Percentiles rank a stretch among this genome's conserved stretches.
These are phyloP conservation scores for Nothophoma quercina DNA, from an alignment of 2,329 filamentous ascomycete genomes.

Conservation along the genomic window DNA sequence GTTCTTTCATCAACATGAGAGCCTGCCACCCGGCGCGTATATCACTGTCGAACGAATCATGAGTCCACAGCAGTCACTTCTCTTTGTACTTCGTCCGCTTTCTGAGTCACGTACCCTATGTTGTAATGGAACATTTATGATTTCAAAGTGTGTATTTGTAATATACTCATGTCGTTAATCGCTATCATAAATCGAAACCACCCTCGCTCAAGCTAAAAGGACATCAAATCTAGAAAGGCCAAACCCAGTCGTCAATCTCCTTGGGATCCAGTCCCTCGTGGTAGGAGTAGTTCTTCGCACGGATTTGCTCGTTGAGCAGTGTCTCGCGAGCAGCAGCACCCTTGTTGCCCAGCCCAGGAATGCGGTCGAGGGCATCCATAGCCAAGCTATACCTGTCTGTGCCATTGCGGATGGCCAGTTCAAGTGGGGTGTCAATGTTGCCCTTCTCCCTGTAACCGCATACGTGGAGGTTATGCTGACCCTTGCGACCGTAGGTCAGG, in stretches of 20 bases:
- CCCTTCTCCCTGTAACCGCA: constrained; percentile 83
- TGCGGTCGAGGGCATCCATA: constrained; percentile 76
- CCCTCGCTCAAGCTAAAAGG: background rate
- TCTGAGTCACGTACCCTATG: no score
- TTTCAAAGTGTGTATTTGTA: background rate
- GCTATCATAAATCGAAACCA: background rate
- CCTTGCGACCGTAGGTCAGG: constrained; percentile 77
- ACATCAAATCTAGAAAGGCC: constrained; percentile 57
- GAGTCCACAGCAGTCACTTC: no score
- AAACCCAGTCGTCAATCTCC: constrained; percentile 70
- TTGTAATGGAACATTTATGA: no score
- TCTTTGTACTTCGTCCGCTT: no score
- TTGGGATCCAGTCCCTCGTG: constrained; percentile 75
- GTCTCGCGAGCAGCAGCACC: constrained; percentile 69
- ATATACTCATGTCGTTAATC: constrained; percentile 3
- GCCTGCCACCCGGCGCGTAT: no score
- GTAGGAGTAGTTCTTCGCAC: constrained; percentile 68
- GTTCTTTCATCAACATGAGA: no score
- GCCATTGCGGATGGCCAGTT: constrained; percentile 78
- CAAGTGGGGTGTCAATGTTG: constrained; percentile 82
- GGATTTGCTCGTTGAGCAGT: constrained; percentile 70
- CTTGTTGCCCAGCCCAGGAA: constrained; percentile 68
- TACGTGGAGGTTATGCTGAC: constrained; percentile 73
- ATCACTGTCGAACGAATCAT: no score
- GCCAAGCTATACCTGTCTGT: constrained; percentile 80